Evolutionary conservation across 805 yeast species (phyloP).

Genomic region (Clavispora vitiphila): DNA sequence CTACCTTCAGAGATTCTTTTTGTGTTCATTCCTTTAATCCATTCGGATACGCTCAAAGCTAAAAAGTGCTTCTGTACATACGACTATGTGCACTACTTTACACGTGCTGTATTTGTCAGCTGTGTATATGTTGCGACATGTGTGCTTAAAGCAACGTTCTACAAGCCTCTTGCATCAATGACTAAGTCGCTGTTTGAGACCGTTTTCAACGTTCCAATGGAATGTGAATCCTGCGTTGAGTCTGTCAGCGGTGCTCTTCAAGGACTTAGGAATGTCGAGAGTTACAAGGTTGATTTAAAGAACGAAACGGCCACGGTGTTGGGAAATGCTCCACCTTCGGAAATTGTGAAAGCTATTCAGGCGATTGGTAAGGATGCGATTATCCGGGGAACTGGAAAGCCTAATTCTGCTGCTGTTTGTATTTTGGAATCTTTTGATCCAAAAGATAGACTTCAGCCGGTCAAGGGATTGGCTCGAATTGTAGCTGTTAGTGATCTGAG

Average conservation of each 20-base stretch:
- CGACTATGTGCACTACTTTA: not conserved
- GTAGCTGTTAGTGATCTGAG: slow-evolving; percentile 59
- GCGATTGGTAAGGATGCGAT: slow-evolving; percentile 82
- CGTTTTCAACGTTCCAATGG: slow-evolving; percentile 82
- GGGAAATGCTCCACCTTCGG: slow-evolving; percentile 74
- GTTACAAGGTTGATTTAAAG: slow-evolving; percentile 51
- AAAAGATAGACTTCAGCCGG: slow-evolving; percentile 47
- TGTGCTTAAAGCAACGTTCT: too few species aligned
- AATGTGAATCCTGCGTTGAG: slow-evolving; percentile 67
- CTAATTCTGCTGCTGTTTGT: slow-evolving; percentile 87
- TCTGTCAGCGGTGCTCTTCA: slow-evolving; percentile 53
- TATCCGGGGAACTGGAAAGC: slow-evolving; percentile 83
- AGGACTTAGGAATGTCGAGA: slow-evolving; percentile 45
- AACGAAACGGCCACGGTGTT: slow-evolving; percentile 60
- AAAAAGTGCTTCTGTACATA: too few species aligned
- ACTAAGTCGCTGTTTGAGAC: slow-evolving; percentile 40
- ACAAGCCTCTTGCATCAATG: not conserved
- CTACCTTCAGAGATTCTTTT: too few species aligned
- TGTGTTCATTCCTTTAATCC: too few species aligned
- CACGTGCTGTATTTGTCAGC: slow-evolving; percentile 1
- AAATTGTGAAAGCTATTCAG: slow-evolving; percentile 63
- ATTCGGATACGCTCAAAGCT: too few species aligned
- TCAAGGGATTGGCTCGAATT: slow-evolving; percentile 82
- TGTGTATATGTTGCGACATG: not conserved
- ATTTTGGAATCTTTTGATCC: slow-evolving; percentile 70